Base-by-base conservation (phyloP, 164 flowering plant genomes). In the Malania oleifera region DNA sequence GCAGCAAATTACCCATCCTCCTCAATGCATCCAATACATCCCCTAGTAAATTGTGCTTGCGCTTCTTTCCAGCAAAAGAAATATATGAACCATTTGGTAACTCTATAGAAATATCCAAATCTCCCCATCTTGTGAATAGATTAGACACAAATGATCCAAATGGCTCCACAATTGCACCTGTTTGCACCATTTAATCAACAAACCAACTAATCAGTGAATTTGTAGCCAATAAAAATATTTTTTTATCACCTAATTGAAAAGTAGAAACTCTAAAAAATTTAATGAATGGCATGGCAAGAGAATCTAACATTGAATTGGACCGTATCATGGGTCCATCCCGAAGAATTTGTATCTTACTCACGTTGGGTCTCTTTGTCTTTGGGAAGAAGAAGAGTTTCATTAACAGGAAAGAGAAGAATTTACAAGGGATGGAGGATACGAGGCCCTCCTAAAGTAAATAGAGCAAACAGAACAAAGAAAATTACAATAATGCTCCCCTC, bases 131-230 rank as follows among this genome's bases (percentile, higher is more conserved):
- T 44, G 95, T 67, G 65, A 80, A 90, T n/a, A 93, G 86, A 70
- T 86, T 74, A 51, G 97, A 90, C 57, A 81, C 78, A 84, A 79
- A 93, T 9, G 98, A 93, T 52, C 98, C 98, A 75, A 84, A 93
- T 48, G 97, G 95, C 67, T 87, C 89, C 65, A 93, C 96, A 24
- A 80, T 82, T 22, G 95, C 90, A 77, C 95, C 98, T 93, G 75
- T 51, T 62, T 34, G 46, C 26, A 70, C 23, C 54, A 61, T 48
- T 10, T 24, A 50, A 26, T 11, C 15, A 44, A 43, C 23, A 31
- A 45, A 56, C 8, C 10, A 12, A 44, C 14, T 7, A 37, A 23
- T 37, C 18, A 22, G 20, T 0, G 11, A 62, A 17, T 40, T 11
- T 12, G 1, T 11, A 20, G 35, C 34, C 31, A 52, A 26, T 14